Percentiles rank a stretch among this genome's conserved stretches.
Conservation (phyloP, 1,284 basidiomycete genomes). For the Puccinia horiana region DNA sequence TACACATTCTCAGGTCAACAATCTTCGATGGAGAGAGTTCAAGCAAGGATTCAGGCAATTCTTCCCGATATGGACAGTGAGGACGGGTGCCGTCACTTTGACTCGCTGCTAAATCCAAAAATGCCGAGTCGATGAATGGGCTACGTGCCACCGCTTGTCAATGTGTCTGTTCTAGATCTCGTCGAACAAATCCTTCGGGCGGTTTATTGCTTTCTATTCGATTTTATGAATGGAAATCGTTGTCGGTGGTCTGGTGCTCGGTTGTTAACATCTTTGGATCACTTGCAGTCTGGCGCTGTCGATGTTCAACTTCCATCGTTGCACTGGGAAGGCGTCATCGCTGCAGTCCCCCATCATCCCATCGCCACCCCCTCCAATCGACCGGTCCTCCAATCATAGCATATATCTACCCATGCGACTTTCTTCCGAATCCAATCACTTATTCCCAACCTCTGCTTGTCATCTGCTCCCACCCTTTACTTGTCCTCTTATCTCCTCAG, state of each 20-base stretch:
- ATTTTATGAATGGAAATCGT: not conserved
- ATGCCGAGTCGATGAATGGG: not conserved
- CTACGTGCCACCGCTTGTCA: not conserved
- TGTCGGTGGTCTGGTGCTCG: not conserved
- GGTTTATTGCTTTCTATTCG: not conserved
- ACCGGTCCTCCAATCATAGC: too few relatives aligned
- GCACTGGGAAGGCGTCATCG: not conserved
- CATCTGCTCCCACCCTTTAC: not conserved
- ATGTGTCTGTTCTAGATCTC: not conserved
- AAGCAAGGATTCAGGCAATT: too few relatives aligned
- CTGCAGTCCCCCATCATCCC: too few relatives aligned
- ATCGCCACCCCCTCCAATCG: not conserved
- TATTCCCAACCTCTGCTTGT: not conserved
- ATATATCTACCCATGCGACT: constrained; percentile 4
- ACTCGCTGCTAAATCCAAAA: not conserved
- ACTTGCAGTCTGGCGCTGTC: not conserved
- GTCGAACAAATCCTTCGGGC: not conserved
- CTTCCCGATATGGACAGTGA: not conserved
- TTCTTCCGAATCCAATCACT: not conserved
- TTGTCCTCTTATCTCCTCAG: not conserved
- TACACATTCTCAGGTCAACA: not conserved
- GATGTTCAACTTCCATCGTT: not conserved
- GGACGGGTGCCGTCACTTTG: not conserved
- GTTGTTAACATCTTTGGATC: not conserved
- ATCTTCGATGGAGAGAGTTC: not conserved